Percentiles rank a stretch among this genome's conserved stretches.
Conservation (phyloP, 768 basidiomycete genomes). For the Hypholoma sublateritium region DNA sequence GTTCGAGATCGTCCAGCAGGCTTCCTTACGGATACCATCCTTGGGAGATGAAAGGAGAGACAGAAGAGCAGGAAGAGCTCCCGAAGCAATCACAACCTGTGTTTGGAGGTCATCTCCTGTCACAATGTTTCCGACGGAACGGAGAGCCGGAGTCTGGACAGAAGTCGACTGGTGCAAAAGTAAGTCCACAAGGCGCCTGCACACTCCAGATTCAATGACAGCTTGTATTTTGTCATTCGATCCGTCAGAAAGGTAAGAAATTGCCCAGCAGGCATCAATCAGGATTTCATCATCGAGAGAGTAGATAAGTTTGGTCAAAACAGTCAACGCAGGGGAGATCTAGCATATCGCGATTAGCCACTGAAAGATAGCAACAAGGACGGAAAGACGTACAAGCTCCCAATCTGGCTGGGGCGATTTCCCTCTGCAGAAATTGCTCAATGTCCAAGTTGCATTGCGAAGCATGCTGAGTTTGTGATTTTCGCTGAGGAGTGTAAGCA, state of each 20-base stretch:
- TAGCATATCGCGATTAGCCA: constrained; percentile 33
- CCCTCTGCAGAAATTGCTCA: constrained; percentile 99
- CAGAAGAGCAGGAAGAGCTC: constrained; percentile 92
- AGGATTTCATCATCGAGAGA: constrained; percentile 98
- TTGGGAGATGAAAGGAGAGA: constrained; percentile 93
- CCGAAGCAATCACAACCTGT: constrained; percentile 97
- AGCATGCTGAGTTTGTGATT: constrained; percentile 99
- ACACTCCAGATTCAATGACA: constrained; percentile 97
- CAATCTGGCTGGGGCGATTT: constrained; percentile 98
- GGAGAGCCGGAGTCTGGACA: constrained; percentile 96
- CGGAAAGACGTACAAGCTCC: constrained; percentile 70
- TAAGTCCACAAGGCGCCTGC: constrained; percentile 94
- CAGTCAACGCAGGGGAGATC: constrained; percentile 97
- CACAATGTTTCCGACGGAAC: constrained; percentile 98
- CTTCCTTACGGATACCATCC: constrained; percentile 98
- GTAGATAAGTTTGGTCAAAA: constrained; percentile 97
- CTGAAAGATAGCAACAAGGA: neutral
- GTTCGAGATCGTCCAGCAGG: constrained; percentile 99
- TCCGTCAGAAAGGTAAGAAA: constrained; percentile 98
- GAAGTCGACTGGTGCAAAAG: constrained; percentile 94
- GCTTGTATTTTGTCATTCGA: constrained; percentile 99
- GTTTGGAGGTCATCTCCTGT: constrained; percentile 99
- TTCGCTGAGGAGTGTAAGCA: constrained; percentile 87
- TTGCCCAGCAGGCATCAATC: constrained; percentile 99
- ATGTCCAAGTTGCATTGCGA: constrained; percentile 97